A percentile compares a stretch with the other conserved stretches of the same genome.
Conservation (phyloP, 1,284 basidiomycete species). For the Ganoderma meredithae region DNA sequence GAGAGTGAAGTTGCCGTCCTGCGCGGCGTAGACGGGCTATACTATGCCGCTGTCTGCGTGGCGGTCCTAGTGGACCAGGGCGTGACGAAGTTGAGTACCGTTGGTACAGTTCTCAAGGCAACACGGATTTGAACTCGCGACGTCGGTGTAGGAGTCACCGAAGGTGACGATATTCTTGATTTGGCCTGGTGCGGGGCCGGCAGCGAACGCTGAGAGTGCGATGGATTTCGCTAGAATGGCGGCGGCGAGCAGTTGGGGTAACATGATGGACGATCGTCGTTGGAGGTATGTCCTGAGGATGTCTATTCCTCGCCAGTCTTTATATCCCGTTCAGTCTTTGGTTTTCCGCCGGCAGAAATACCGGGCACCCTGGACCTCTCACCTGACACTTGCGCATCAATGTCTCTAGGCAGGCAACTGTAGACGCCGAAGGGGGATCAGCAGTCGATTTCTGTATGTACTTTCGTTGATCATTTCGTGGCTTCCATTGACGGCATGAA, state of each 20-base stretch:
- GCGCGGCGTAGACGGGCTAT: slow-evolving; percentile 53
- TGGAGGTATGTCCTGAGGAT: not conserved
- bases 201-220: slow-evolving; percentile 3
- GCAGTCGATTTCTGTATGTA: no score
- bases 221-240: not conserved
- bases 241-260: not conserved
- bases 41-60: slow-evolving; percentile 46
- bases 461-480: no score
- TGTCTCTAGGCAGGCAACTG: not conserved
- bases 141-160: slow-evolving; percentile 56
- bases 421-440: not conserved
- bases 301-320: not conserved
- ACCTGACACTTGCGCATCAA: not conserved
- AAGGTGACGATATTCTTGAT: slow-evolving; percentile 55
- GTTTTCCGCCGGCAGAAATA: not conserved
- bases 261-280: not conserved
- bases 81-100: not conserved
- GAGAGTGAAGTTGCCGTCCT: slow-evolving; percentile 47
- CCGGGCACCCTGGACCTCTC: not conserved
- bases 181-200: slow-evolving; percentile 38
- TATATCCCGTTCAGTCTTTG: not conserved
- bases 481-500: no score
- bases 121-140: slow-evolving; percentile 31
- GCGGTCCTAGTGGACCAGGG: slow-evolving; percentile 24
- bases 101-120: not conserved